Conservation (phyloP, 352 stramenopile species). For the Albugo candida region DNA sequence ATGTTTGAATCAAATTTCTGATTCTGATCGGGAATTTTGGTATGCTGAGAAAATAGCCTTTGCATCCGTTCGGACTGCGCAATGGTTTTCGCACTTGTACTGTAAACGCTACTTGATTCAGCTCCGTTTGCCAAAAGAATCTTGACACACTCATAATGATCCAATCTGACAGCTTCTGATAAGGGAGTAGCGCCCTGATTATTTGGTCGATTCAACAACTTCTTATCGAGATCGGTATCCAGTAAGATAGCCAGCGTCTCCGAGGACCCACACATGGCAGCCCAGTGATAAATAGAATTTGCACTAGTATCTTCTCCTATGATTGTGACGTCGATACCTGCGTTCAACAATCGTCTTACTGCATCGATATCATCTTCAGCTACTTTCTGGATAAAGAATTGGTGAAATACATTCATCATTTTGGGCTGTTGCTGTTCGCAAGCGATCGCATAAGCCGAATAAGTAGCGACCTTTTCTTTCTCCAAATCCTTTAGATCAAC, state of each 20-base stretch:
- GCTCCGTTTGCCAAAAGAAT: constrained; percentile 27
- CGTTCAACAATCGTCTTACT: constrained; percentile 34
- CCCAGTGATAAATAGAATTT: constrained; percentile 65
- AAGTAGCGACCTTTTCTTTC: constrained; percentile 6
- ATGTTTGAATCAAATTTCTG: not conserved
- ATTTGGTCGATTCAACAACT: constrained; percentile 34
- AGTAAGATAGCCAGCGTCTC: constrained; percentile 32
- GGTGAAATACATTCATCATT: constrained; percentile 62
- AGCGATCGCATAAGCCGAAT: constrained; percentile 44
- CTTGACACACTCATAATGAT: constrained; percentile 28
- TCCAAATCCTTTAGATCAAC: constrained; percentile 15
- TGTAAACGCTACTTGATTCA: constrained; percentile 12
- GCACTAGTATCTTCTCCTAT: constrained; percentile 23
- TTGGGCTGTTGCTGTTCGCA: constrained; percentile 32
- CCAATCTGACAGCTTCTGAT: constrained; percentile 40
- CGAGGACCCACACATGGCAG: constrained; percentile 42
- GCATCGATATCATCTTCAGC: constrained; percentile 33
- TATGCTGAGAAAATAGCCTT: not conserved
- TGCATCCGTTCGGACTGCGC: too few species aligned
- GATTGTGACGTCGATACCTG: constrained; percentile 29
- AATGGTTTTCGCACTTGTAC: too few species aligned
- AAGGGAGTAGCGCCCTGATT: constrained; percentile 54
- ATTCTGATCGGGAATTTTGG: not conserved
- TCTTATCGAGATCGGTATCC: constrained; percentile 12
- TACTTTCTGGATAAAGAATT: constrained; percentile 75